Percentiles rank a stretch among this genome's conserved stretches.
Evolutionary conservation across 495 filamentous ascomycete species (phyloP).

Genomic region (Penicillium ochrochloron): DNA sequence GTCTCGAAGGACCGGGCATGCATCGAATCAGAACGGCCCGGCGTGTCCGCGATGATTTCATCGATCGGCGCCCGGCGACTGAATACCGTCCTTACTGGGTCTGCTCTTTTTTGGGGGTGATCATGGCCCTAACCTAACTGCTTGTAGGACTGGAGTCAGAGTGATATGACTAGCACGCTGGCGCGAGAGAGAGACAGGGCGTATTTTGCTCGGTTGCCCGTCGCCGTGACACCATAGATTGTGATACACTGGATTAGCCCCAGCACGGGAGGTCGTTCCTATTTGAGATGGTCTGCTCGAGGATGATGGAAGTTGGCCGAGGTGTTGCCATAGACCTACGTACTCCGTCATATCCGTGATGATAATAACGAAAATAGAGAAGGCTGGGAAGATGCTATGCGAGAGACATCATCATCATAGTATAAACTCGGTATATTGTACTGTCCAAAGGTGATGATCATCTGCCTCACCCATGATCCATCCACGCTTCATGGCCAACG

Average conservation of each 20-base stretch:
- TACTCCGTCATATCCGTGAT: background rate
- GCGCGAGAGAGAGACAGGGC: background rate
- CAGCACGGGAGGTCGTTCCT: conserved; percentile 6
- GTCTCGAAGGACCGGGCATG: conserved; percentile 16
- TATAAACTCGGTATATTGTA: background rate
- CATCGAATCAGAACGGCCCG: conserved; percentile 30
- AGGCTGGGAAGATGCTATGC: background rate
- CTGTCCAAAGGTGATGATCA: background rate
- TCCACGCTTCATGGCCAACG: background rate
- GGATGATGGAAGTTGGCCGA: conserved; percentile 16
- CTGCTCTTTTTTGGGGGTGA: background rate
- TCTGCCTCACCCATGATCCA: background rate
- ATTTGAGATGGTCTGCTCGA: conserved; percentile 1
- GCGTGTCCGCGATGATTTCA: conserved; percentile 29
- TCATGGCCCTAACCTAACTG: background rate
- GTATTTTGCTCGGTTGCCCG: background rate
- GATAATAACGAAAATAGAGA: background rate
- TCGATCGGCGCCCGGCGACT: conserved; percentile 21
- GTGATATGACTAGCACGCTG: background rate
- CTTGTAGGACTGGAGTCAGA: too few species aligned
- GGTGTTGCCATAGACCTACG: conserved; percentile 1
- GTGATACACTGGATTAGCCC: conserved; percentile 6
- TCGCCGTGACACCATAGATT: conserved; percentile 7
- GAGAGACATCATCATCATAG: background rate
- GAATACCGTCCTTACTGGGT: background rate